Percentiles rank a stretch among this genome's conserved stretches.
These are phyloP conservation scores for Cadophora sp. DNA, from an alignment of 2,329 filamentous ascomycete genomes.

Conservation along the genomic window DNA sequence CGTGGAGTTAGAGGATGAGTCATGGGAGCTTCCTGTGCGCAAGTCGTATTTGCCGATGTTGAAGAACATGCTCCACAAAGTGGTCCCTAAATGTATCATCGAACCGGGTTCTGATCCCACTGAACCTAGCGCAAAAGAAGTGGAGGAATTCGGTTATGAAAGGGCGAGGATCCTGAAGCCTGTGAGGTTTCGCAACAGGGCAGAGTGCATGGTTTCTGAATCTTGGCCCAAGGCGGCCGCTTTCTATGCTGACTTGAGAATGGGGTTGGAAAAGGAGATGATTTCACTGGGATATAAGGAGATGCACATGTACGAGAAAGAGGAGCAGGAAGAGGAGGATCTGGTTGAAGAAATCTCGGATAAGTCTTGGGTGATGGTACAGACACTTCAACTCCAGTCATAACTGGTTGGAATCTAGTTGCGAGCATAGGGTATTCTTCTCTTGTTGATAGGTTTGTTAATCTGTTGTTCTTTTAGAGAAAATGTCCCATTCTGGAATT, in stretches of 20 bases:
- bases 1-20: constrained; percentile 16
- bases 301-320: constrained; percentile 4
- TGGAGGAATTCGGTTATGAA: constrained; percentile 16
- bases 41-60: constrained; percentile 20
- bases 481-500: too few species aligned
- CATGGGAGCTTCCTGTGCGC: constrained; percentile 18
- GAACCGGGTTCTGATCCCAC: constrained; percentile 17
- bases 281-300: neutral
- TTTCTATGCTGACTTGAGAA: constrained; percentile 23
- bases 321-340: constrained; percentile 8
- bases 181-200: constrained; percentile 18
- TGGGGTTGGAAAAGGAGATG: neutral
- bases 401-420: constrained; percentile 1
- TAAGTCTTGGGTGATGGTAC: neutral
- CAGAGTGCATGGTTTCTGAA: constrained; percentile 4
- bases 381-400: constrained; percentile 1
- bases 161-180: neutral
- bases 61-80: constrained; percentile 11
- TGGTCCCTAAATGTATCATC: constrained; percentile 15
- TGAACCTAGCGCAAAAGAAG: constrained; percentile 15
- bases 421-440: constrained; percentile 6
- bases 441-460: too few species aligned
- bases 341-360: constrained; percentile 1
- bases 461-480: too few species aligned
- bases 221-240: constrained; percentile 20